A percentile compares a stretch with the other conserved stretches of the same genome.
These are phyloP conservation scores for Medicago lupulina DNA, from an alignment of 306 rosid genomes.

Conservation along the genomic window DNA sequence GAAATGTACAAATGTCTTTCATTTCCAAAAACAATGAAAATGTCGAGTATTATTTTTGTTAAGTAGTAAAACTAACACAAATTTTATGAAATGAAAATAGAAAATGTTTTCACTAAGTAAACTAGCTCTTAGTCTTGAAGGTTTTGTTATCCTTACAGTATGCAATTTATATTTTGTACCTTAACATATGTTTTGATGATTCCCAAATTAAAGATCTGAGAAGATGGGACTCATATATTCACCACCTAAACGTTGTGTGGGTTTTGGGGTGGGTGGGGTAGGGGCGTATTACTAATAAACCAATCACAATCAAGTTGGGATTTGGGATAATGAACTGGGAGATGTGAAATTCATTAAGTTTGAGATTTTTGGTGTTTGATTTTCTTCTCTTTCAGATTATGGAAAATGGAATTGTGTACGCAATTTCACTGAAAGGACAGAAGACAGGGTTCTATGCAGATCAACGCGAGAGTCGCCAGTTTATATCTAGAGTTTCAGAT, in stretches of 20 bases:
- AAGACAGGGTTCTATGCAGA: slow-evolving; percentile 98
- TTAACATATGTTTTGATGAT: not conserved
- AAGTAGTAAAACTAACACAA: too few relatives aligned
- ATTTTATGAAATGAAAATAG: too few relatives aligned
- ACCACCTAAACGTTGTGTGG: not conserved
- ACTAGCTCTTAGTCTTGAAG: not conserved
- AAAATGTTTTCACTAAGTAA: too few relatives aligned
- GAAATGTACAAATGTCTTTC: too few relatives aligned
- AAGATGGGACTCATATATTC: not conserved
- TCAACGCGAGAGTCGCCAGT: slow-evolving; percentile 87
- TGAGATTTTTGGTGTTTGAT: slow-evolving; percentile 32
- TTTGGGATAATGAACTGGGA: slow-evolving; percentile 23
- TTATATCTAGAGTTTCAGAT: slow-evolving; percentile 73
- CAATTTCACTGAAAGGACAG: slow-evolving; percentile 89
- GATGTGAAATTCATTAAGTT: slow-evolving; percentile 28
- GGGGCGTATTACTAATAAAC: not conserved
- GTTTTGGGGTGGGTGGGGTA: not conserved
- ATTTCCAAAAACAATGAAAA: too few relatives aligned
- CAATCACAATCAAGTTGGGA: not conserved
- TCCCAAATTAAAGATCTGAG: not conserved
- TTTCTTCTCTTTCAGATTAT: slow-evolving; percentile 54
- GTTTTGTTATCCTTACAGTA: slow-evolving; percentile 17
- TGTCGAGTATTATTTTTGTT: too few relatives aligned
- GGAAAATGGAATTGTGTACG: slow-evolving; percentile 76
- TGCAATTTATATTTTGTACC: slow-evolving; percentile 17